Percentiles rank a stretch among this genome's conserved stretches.
These are phyloP conservation scores for Buddleja alternifolia DNA, from an alignment of 257 asterid species.

Conservation along the genomic window DNA sequence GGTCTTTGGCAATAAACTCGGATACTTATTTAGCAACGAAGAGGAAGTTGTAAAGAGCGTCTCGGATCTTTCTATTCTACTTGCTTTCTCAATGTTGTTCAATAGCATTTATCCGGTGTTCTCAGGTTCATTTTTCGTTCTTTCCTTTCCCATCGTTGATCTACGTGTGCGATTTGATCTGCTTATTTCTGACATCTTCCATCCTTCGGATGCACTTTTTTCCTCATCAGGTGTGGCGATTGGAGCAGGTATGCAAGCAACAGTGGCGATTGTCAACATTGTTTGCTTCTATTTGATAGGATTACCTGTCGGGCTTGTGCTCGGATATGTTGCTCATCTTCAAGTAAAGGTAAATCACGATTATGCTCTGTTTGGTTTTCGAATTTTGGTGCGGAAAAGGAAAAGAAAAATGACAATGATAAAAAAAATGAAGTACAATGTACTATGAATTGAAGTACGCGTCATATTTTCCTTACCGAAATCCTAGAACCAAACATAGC, in stretches of 20 bases:
- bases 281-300: slow-evolving; percentile 64
- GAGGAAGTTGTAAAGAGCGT: slow-evolving; percentile 61
- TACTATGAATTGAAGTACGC: too few species aligned
- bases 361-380: not conserved
- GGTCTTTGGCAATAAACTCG: slow-evolving; percentile 64
- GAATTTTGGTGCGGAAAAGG: too few species aligned
- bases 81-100: slow-evolving; percentile 78
- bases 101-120: slow-evolving; percentile 86
- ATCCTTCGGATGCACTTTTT: not conserved
- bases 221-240: slow-evolving; percentile 60
- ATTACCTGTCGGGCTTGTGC: slow-evolving; percentile 55
- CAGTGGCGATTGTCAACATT: slow-evolving; percentile 56
- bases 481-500: too few species aligned
- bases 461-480: not conserved
- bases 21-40: slow-evolving; percentile 69
- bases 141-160: not conserved
- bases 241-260: slow-evolving; percentile 67
- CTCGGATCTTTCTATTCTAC: slow-evolving; percentile 68
- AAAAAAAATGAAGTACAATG: too few species aligned
- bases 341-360: slow-evolving; percentile 46
- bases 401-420: too few species aligned
- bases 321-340: slow-evolving; percentile 52
- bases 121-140: slow-evolving; percentile 52
- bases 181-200: not conserved
- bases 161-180: not conserved